Conservation (phyloP, 2,329 filamentous ascomycete species). For the Neopestalotiopsis rosae region DNA sequence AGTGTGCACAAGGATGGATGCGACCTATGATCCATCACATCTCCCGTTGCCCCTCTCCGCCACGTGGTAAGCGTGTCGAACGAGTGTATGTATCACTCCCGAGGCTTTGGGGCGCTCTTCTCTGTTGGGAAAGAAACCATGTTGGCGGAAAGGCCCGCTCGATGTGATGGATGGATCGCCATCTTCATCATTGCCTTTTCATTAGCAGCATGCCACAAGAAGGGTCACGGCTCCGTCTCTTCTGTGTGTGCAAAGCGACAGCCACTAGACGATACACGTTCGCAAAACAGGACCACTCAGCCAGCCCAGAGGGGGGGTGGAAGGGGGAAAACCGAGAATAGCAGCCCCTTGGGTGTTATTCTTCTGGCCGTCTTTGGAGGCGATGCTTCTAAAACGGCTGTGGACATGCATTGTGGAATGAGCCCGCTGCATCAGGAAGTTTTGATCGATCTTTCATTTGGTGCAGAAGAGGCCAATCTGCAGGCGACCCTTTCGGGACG, state of each 20-base stretch:
- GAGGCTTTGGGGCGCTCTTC: not conserved
- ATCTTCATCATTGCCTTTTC: not conserved
- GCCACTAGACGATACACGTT: no score
- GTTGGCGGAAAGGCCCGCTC: constrained; percentile 6
- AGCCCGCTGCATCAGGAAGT: constrained; percentile 1
- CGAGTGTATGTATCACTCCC: not conserved
- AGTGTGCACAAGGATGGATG: constrained; percentile 4
- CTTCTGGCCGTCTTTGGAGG: not conserved
- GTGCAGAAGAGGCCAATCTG: constrained; percentile 9
- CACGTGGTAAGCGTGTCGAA: constrained; percentile 12
- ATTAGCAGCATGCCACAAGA: not conserved
- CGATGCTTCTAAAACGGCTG: not conserved
- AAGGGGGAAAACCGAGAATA: no score
- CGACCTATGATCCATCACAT: constrained; percentile 16
- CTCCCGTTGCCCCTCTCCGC: constrained; percentile 6
- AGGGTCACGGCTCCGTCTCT: not conserved
- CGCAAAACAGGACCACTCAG: no score
- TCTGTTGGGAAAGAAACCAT: constrained; percentile 8
- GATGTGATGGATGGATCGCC: not conserved
- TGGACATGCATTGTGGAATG: not conserved
- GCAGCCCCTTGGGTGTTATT: no score
- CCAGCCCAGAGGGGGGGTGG: no score
- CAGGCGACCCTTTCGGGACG: constrained; percentile 12
- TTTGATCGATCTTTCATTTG: not conserved
- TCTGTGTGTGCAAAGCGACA: no score